phyloP scores from a whole-genome alignment of 2,329 filamentous ascomycete species.

The Diaporthe citri region DNA sequence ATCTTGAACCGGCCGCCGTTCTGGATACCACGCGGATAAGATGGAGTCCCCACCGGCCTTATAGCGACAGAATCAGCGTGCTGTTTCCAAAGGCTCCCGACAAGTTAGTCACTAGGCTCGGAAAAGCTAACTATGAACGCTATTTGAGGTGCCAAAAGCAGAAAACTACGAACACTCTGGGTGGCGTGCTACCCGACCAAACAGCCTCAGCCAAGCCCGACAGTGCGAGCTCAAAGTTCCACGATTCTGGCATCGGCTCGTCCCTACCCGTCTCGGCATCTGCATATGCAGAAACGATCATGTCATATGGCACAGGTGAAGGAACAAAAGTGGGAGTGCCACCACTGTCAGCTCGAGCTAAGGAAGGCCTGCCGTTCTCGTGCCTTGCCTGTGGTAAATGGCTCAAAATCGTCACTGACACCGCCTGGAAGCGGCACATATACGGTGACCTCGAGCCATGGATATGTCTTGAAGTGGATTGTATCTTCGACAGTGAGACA shows the following conservation, averaged over 20 bases:
- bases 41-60: constrained; percentile 10
- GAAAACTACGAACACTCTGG: not conserved
- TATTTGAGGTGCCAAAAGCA: constrained; percentile 28
- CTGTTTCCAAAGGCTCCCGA: constrained; percentile 23
- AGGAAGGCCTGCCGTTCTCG: constrained; percentile 3
- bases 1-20: not conserved
- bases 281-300: constrained; percentile 32
- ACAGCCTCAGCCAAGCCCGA: not conserved
- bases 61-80: constrained; percentile 25
- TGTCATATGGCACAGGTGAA: constrained; percentile 29
- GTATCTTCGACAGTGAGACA: not conserved
- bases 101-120: not conserved
- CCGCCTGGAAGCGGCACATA: constrained; percentile 33
- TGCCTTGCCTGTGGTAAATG: constrained; percentile 15
- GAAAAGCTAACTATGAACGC: constrained; percentile 25
- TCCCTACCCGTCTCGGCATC: not conserved
- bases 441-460: constrained; percentile 31
- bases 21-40: not conserved
- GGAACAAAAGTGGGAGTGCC: constrained; percentile 20
- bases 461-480: constrained; percentile 28
- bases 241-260: constrained; percentile 27
- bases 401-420: not conserved
- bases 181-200: not conserved
- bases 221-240: constrained; percentile 16
- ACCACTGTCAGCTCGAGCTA: constrained; percentile 13